Percentiles rank a stretch among this genome's conserved stretches.
These are phyloP conservation scores for Prunus fruticosa DNA, from an alignment of 306 rosid species.

Conservation along the genomic window DNA sequence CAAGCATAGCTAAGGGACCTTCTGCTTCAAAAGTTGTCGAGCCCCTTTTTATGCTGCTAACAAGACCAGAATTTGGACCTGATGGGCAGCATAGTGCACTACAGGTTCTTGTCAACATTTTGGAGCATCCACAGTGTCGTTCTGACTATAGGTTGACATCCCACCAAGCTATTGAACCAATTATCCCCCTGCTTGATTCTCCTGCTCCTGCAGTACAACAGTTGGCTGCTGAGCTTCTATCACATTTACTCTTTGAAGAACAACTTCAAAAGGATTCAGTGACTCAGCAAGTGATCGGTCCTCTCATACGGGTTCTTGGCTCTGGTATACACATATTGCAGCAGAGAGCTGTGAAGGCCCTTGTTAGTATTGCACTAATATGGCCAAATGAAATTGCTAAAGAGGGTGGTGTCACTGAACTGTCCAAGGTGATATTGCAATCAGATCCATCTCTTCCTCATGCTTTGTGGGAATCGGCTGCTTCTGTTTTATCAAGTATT, in stretches of 20 bases:
- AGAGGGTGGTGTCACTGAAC: conserved; percentile 89
- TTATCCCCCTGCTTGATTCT: conserved; percentile 87
- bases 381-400: conserved; percentile 99
- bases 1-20: conserved; percentile 94
- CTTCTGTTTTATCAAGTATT: conserved; percentile 87
- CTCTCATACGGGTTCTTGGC: conserved; percentile 82
- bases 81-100: conserved; percentile 93
- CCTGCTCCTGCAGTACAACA: conserved; percentile 92
- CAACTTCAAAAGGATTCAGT: conserved; percentile 86
- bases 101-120: conserved; percentile 93
- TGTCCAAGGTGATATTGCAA: conserved; percentile 91
- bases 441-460: conserved; percentile 97
- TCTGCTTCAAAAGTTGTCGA: conserved; percentile 91
- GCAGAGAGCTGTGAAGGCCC: conserved; percentile 98
- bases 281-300: conserved; percentile 85
- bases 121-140: conserved; percentile 96
- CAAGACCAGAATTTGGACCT: conserved; percentile 83
- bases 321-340: conserved; percentile 91
- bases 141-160: conserved; percentile 78
- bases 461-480: conserved; percentile 97
- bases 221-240: conserved; percentile 95
- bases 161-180: conserved; percentile 88
- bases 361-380: conserved; percentile 81
- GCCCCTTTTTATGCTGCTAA: conserved; percentile 79
- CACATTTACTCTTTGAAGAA: conserved; percentile 86